Conservation (phyloP, 345 rosid genomes). For the Pugionium dolabratum region DNA sequence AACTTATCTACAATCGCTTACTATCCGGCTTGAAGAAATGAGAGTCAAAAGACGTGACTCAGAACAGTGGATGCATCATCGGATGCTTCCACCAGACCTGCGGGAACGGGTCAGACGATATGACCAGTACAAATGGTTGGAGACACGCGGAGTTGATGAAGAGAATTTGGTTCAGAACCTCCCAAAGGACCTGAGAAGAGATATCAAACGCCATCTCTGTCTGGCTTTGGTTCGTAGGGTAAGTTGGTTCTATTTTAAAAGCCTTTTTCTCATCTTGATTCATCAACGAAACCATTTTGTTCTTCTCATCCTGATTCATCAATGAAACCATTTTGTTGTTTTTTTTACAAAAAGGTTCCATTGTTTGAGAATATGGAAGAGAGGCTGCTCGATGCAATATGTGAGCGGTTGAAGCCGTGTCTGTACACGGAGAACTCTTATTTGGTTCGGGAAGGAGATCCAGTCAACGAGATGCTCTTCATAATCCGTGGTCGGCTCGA, state of each 20-base stretch:
- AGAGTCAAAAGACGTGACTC: constrained; percentile 96
- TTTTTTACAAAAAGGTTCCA: constrained; percentile 59
- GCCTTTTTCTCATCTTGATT: constrained; percentile 6
- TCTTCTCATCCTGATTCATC: constrained; percentile 6
- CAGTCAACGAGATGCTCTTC: constrained; percentile 96
- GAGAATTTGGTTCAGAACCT: constrained; percentile 81
- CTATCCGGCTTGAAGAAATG: constrained; percentile 97
- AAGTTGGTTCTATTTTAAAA: constrained; percentile 35
- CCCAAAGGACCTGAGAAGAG: constrained; percentile 94
- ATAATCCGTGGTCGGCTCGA: constrained; percentile 95
- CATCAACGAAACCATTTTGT: not conserved
- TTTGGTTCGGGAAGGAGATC: constrained; percentile 93
- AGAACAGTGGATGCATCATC: constrained; percentile 99
- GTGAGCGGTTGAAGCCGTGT: constrained; percentile 88
- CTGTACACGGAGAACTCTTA: constrained; percentile 74
- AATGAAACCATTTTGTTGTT: not conserved
- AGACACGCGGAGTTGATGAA: constrained; percentile 95
- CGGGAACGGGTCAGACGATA: constrained; percentile 88
- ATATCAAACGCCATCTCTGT: constrained; percentile 95
- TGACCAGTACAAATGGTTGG: constrained; percentile 97
- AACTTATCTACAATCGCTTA: constrained; percentile 97
- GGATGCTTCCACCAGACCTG: constrained; percentile 84
- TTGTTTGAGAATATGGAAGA: constrained; percentile 93
- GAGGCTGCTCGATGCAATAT: constrained; percentile 91
- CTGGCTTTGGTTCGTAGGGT: constrained; percentile 90